Evolutionary conservation across 2,329 filamentous ascomycete genomes (phyloP), one percentile per base, ranked within the genome.

Genomic region (Pyricularia grisea): DNA sequence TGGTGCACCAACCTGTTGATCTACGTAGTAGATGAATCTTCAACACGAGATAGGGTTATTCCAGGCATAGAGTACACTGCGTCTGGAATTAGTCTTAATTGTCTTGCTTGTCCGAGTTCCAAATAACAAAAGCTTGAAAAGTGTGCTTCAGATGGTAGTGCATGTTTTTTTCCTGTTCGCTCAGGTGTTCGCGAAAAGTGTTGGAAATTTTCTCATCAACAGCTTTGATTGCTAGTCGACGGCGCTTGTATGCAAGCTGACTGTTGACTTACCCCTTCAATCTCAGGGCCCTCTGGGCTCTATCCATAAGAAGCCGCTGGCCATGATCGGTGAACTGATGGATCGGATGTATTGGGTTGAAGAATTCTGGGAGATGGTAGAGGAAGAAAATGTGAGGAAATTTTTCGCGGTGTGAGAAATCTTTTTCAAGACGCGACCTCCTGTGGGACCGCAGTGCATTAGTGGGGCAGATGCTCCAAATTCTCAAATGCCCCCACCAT

Each of bases 141-240:
- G 11, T 68, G 71, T 73, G 81, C 79, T 88, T 87, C 88, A 90
- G 88, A 90, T 90, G 88, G 88, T 90, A 89, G 87, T 90, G 88
- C 88, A 90, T 90, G 88, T 90, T 84, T 83, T 83, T 87, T 68
- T 68, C 55, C 67, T 82, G 75, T 77, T 76, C 84, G 86, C 86
- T 88, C 86, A 84, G 83, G 82, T 74, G 73, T 75, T 88, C 85
- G 83, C 86, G 84, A 77, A 84, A 84, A 80, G 84, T 87, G 11
- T 30, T 63, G 83, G 84, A 81, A 80, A 78, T 74, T 73, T 77
- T 76, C 80, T 88, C 86, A 86, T 88, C 86, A 87, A 73, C 71
- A 80, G 79, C 77, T 71, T 20, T 28, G 9, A 63, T 0, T 27
- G 60, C 25, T 28, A 17, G 25, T 63, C 60, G 60, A 63, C 42